A percentile compares a stretch with the other conserved stretches of the same genome.
These are phyloP conservation scores for Hypoxylon fragiforme DNA, from an alignment of 495 filamentous ascomycete species.

Conservation along the genomic window DNA sequence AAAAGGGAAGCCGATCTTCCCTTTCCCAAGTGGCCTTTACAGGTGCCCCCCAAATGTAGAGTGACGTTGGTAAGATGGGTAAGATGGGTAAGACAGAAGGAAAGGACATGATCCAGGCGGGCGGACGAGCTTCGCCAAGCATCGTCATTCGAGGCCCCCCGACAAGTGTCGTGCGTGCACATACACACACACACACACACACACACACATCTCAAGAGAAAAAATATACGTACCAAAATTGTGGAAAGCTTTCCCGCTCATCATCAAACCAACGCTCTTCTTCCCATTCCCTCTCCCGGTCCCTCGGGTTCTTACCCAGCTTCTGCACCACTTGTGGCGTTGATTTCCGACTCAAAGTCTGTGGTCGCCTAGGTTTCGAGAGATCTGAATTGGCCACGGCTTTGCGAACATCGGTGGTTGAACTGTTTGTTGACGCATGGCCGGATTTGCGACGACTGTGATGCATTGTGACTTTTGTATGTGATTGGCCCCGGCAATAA, in stretches of 20 bases:
- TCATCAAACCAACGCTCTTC: constrained; percentile 53
- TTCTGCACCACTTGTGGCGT: constrained; percentile 45
- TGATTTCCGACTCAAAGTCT: constrained; percentile 43
- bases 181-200: too few relatives aligned
- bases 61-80: too few relatives aligned
- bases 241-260: constrained; percentile 54
- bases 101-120: constrained; percentile 5
- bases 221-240: constrained; percentile 51
- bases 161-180: constrained; percentile 3
- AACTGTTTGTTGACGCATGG: constrained; percentile 51
- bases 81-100: too few relatives aligned
- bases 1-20: constrained; percentile 28
- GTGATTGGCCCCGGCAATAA: constrained; percentile 22
- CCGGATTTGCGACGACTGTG: constrained; percentile 55
- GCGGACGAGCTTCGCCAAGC: constrained; percentile 5
- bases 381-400: constrained; percentile 39
- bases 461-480: constrained; percentile 45
- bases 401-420: constrained; percentile 54
- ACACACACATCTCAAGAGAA: too few relatives aligned
- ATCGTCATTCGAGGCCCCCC: constrained; percentile 8
- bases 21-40: constrained; percentile 8
- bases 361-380: constrained; percentile 44
- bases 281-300: constrained; percentile 50
- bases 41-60: background rate
- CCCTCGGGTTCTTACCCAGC: constrained; percentile 47